A percentile compares a stretch with the other conserved stretches of the same genome.
Evolutionary conservation across 192 early-diverging fungal genomes (phyloP).

Genomic region (Rhizophagus sp.): DNA sequence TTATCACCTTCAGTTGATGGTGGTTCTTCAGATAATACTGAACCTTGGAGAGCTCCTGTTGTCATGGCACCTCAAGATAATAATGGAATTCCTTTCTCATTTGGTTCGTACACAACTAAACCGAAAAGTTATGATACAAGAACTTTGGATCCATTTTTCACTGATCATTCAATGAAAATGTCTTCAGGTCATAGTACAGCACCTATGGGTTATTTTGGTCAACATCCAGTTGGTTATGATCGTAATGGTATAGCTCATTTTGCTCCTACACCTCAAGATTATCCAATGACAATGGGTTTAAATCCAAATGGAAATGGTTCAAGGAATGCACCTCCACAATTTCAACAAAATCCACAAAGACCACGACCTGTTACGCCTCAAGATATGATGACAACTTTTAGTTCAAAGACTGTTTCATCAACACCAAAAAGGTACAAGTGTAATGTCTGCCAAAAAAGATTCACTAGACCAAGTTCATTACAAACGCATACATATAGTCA

Average conservation of each 20-base stretch:
- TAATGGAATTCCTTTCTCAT: not conserved
- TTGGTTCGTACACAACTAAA: not conserved
- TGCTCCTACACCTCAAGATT: slow-evolving; percentile 8
- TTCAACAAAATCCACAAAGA: no score
- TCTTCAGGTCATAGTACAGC: not conserved
- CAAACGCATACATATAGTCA: no score
- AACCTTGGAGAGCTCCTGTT: not conserved
- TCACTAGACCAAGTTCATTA: no score
- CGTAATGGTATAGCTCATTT: not conserved
- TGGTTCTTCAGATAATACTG: no score
- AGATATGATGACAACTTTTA: no score
- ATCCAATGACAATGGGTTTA: not conserved
- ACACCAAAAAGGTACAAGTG: no score
- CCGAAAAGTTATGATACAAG: not conserved
- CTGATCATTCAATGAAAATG: not conserved
- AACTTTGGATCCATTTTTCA: not conserved
- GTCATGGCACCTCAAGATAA: not conserved
- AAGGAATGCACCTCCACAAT: no score
- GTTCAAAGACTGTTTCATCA: no score
- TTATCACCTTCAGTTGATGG: no score
- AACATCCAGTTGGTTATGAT: not conserved
- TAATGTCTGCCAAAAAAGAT: no score
- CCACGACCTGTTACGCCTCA: no score
- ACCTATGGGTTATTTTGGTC: not conserved
- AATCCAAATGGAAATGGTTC: no score